A percentile compares a stretch with the other conserved stretches of the same genome.
phyloP scores from a whole-genome alignment of 495 filamentous ascomycete species.

The Neurospora sp. region DNA sequence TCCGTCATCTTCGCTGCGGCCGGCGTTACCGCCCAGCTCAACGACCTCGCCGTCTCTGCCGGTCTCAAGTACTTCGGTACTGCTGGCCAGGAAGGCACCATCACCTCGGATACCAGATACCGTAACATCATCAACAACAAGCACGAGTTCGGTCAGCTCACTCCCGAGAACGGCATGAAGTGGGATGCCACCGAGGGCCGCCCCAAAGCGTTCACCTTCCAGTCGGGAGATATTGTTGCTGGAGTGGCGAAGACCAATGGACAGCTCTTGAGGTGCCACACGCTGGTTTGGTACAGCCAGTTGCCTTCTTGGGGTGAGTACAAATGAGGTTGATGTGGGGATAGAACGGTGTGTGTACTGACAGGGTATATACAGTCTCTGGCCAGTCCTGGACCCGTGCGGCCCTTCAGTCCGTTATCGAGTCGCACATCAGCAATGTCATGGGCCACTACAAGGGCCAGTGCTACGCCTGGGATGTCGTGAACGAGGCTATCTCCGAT shows the following conservation, averaged over 20 bases:
- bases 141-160: constrained; percentile 49
- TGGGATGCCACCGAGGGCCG: constrained; percentile 34
- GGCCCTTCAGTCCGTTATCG: constrained; percentile 35
- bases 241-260: constrained; percentile 41
- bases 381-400: constrained; percentile 37
- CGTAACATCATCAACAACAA: constrained; percentile 34
- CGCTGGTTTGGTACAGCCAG: constrained; percentile 53
- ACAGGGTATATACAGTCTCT: constrained; percentile 39
- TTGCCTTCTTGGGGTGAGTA: constrained; percentile 43
- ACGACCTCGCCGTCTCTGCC: constrained; percentile 42
- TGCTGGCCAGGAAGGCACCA: constrained; percentile 46
- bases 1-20: constrained; percentile 20
- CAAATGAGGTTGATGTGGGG: background rate
- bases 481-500: constrained; percentile 43
- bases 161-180: constrained; percentile 51
- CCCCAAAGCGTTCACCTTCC: constrained; percentile 39
- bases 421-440: constrained; percentile 42
- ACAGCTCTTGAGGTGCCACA: constrained; percentile 49
- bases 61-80: constrained; percentile 51
- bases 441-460: constrained; percentile 44
- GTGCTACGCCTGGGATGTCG: constrained; percentile 42
- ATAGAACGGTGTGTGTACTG: constrained; percentile 8
- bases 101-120: constrained; percentile 39
- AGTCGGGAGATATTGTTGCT: constrained; percentile 39
- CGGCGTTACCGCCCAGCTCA: constrained; percentile 28